These are phyloP conservation scores for Microascus cirrosus DNA, from an alignment of 2,329 filamentous ascomycete species.

Conservation along the genomic window DNA sequence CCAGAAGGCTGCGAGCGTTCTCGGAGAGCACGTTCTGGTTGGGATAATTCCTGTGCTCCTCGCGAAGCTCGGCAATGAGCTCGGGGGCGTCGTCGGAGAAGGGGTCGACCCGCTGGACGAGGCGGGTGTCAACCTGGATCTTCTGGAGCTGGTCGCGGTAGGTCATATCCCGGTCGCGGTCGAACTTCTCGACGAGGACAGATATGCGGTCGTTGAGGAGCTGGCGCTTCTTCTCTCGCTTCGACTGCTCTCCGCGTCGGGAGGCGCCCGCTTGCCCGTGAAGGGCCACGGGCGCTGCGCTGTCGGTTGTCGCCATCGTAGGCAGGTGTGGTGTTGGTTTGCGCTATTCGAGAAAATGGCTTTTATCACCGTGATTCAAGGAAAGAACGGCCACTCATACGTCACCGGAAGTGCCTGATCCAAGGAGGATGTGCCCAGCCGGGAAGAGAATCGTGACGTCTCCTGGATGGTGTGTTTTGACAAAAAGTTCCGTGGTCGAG, in stretches of 20 bases:
- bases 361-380: not conserved
- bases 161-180: conserved; percentile 67
- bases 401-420: not conserved
- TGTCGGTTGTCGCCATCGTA: not conserved
- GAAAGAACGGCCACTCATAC: not conserved
- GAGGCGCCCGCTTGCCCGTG: conserved; percentile 14
- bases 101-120: conserved; percentile 76
- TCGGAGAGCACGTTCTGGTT: conserved; percentile 25
- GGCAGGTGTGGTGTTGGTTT: not conserved
- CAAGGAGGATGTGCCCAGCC: not conserved
- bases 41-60: conserved; percentile 37
- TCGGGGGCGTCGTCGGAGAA: conserved; percentile 65
- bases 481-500: not conserved
- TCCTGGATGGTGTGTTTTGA: not conserved
- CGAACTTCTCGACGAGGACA: conserved; percentile 66
- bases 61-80: conserved; percentile 53
- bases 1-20: conserved; percentile 44
- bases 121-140: conserved; percentile 80
- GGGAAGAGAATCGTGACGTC: not conserved
- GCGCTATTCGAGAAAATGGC: not conserved
- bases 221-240: conserved; percentile 83
- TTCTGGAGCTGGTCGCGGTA: conserved; percentile 86
- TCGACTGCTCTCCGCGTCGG: conserved; percentile 46
- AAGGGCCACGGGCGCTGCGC: not conserved
- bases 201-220: conserved; percentile 70